Evolutionary conservation across 495 filamentous ascomycete genomes (phyloP), one percentile per base, ranked within the genome.

Genomic region (Hypoxylon trugodes): DNA sequence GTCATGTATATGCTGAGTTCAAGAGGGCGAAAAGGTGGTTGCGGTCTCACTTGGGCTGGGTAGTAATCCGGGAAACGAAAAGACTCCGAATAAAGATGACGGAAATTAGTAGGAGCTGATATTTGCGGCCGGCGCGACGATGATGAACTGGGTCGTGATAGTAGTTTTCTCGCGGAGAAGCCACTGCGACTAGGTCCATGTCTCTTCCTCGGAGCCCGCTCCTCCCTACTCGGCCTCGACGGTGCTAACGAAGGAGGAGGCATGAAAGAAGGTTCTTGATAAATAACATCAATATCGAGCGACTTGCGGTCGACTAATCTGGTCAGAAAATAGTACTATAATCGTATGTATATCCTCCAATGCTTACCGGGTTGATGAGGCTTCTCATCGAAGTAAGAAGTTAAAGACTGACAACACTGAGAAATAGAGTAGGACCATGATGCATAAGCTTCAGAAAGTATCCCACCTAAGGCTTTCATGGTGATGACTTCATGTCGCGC

Each of bases 1-100:
- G 86, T 83, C 51, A 81, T 70, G 69, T 90, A 87, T 55, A 96
- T 90, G 74, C 84, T 91, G 45, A 96, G 79, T 74, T 94, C 85
- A 32, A 95, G 79, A 8, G 90, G 89, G 30, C 83, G 82, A 73
- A 91, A 92, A 12, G 80, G 73, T 33, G 74, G 74, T 35, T 71
- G 75, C 25, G 73, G 64, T 19, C 63, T 63, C 45, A 57, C 35
- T 53, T 65, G 68, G n/a, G 59, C 36, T 30, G n/a, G 55, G 19
- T 40, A 43, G 8, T 47, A 35, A 7, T 59, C 54, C 12, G 76
- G 75, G 45, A 76, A 74, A 46, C 79, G 79, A 51, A 81, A 80
- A 0, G 80, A 80, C 38, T 80, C 77, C 28, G 78, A 77, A 41
- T 80, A 70, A 19, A 82, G 60, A 65, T 82, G 80, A 33, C 80